Percentiles rank a stretch among this genome's conserved stretches.
Evolutionary conservation across 2,329 filamentous ascomycete genomes (phyloP).

Genomic region (Celoporthe dispersa): DNA sequence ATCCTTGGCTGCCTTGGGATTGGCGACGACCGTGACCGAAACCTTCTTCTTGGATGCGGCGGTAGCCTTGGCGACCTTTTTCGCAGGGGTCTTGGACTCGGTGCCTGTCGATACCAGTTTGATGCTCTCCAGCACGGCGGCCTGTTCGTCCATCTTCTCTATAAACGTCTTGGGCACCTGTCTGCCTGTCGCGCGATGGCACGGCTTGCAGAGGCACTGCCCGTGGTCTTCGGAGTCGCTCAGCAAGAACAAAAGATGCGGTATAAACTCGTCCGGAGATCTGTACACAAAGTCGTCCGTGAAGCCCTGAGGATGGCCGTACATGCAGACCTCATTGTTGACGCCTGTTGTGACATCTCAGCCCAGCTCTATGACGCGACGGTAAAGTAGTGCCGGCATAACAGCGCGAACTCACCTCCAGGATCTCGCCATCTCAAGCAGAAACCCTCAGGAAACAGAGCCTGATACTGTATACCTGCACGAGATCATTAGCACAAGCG

Average conservation of each 20-base stretch:
- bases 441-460: conserved; percentile 25
- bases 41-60: conserved; percentile 21
- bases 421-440: conserved; percentile 23
- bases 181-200: conserved; percentile 26
- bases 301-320: conserved; percentile 24
- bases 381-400: neutral
- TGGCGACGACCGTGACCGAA: conserved; percentile 6
- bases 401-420: neutral
- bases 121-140: conserved; percentile 8
- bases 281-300: conserved; percentile 46
- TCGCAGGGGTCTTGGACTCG: conserved; percentile 23
- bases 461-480: conserved; percentile 24
- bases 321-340: conserved; percentile 21
- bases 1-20: conserved; percentile 19
- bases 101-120: conserved; percentile 15
- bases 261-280: conserved; percentile 57
- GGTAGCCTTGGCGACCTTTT: conserved; percentile 19
- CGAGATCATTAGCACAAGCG: neutral
- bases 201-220: conserved; percentile 53
- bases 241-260: conserved; percentile 57
- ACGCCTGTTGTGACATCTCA: conserved; percentile 3
- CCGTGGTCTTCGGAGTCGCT: conserved; percentile 51
- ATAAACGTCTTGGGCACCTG: conserved; percentile 23
- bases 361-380: neutral
- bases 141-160: conserved; percentile 26